These are phyloP conservation scores for Pseudogymnoascus sp. DNA, from an alignment of 2,329 filamentous ascomycete genomes.

Conservation along the genomic window DNA sequence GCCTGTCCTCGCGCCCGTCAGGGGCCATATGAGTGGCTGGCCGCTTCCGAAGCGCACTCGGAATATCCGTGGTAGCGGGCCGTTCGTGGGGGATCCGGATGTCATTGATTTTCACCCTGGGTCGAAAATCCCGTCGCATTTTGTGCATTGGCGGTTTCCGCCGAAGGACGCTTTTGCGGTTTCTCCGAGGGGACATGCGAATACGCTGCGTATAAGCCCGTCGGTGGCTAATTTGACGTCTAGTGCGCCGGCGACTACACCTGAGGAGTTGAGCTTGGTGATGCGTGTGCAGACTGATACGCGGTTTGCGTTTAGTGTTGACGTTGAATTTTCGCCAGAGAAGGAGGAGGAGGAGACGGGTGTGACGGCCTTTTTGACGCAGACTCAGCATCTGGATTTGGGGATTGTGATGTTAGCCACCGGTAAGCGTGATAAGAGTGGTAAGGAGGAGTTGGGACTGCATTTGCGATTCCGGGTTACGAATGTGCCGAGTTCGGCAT, in stretches of 20 bases:
- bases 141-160: constrained; percentile 48
- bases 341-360: constrained; percentile 40
- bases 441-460: not conserved
- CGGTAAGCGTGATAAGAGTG: not conserved
- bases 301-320: constrained; percentile 41
- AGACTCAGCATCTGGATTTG: constrained; percentile 44
- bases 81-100: constrained; percentile 36
- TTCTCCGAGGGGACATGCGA: constrained; percentile 34
- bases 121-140: constrained; percentile 40
- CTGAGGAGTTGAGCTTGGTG: constrained; percentile 42
- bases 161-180: constrained; percentile 36
- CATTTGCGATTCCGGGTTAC: not conserved
- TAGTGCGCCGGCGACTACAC: constrained; percentile 39
- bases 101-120: constrained; percentile 37
- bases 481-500: constrained; percentile 14
- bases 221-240: constrained; percentile 46
- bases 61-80: constrained; percentile 32
- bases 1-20: constrained; percentile 36
- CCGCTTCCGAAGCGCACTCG: constrained; percentile 29
- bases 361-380: constrained; percentile 42
- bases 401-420: constrained; percentile 25
- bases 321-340: constrained; percentile 33
- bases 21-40: constrained; percentile 36
- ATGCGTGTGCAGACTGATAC: constrained; percentile 46
- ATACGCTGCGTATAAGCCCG: constrained; percentile 39